phyloP scores from a whole-genome alignment of 1,284 basidiomycete genomes.

The Blastosporella zonata region DNA sequence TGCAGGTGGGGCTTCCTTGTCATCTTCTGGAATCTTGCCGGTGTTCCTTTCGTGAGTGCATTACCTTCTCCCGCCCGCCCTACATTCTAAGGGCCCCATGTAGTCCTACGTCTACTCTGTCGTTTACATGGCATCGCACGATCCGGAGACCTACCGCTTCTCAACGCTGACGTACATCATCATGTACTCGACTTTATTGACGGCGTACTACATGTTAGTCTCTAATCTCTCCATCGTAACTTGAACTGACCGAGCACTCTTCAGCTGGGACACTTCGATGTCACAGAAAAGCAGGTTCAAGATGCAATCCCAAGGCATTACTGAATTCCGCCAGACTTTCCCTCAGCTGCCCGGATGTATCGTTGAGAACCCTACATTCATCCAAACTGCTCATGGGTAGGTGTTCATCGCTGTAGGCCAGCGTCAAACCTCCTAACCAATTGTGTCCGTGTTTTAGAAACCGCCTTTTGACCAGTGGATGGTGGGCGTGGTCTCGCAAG shows the following conservation, averaged over 20 bases:
- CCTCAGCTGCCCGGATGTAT: constrained; percentile 88
- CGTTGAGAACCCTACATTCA: constrained; percentile 86
- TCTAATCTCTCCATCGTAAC: neutral
- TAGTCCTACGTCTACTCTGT: constrained; percentile 96
- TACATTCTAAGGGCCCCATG: constrained; percentile 21
- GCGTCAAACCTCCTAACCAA: constrained; percentile 1
- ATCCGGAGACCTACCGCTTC: constrained; percentile 87
- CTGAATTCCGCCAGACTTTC: constrained; percentile 86
- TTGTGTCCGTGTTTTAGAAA: constrained; percentile 46
- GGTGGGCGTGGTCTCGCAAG: constrained; percentile 90
- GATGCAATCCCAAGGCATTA: constrained; percentile 92
- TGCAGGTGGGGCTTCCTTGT: constrained; percentile 86
- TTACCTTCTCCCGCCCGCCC: constrained; percentile 20
- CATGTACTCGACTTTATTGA: constrained; percentile 74
- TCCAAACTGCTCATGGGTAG: constrained; percentile 92
- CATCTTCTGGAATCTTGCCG: constrained; percentile 98
- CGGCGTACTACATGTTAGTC: constrained; percentile 82
- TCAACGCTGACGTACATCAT: constrained; percentile 72
- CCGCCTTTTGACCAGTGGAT: constrained; percentile 80
- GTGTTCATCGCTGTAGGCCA: constrained; percentile 17
- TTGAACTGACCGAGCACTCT: constrained; percentile 17
- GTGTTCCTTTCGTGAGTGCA: constrained; percentile 74
- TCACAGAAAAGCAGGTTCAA: constrained; percentile 98
- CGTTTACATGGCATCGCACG: constrained; percentile 96
- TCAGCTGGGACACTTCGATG: constrained; percentile 91